Evolutionary conservation across 495 filamentous ascomycete genomes (phyloP).

Genomic region (Darksidea phi): DNA sequence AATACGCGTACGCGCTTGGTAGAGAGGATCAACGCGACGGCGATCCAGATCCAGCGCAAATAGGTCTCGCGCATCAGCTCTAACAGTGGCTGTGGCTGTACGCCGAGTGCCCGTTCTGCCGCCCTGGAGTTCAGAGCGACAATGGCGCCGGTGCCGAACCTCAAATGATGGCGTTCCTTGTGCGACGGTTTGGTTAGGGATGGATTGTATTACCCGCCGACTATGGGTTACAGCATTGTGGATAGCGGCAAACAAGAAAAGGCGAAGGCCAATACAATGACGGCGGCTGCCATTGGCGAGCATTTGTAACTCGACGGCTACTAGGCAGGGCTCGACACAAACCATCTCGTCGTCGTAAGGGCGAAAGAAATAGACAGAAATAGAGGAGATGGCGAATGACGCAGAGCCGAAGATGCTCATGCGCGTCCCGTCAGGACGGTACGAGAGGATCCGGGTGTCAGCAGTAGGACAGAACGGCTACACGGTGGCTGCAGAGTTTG

Average conservation of each 20-base stretch:
- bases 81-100: conserved; percentile 22
- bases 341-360: background rate
- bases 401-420: background rate
- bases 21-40: conserved; percentile 18
- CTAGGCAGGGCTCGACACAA: conserved; percentile 17
- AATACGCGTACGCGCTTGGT: background rate
- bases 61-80: conserved; percentile 4
- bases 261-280: conserved; percentile 4
- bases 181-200: conserved; percentile 14
- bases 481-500: conserved; percentile 24
- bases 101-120: conserved; percentile 10
- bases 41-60: conserved; percentile 31
- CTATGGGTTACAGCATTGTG: conserved; percentile 23
- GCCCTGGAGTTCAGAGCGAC: conserved; percentile 21
- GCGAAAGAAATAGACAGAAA: conserved; percentile 2
- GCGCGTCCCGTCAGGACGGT: conserved; percentile 11
- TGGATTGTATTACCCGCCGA: conserved; percentile 23
- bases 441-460: conserved; percentile 15
- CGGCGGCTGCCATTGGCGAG: conserved; percentile 11
- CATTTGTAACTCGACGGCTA: background rate
- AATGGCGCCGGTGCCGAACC: conserved; percentile 7
- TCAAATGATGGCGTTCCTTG: conserved; percentile 14
- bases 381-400: conserved; percentile 3
- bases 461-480: conserved; percentile 21
- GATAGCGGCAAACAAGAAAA: conserved; percentile 24